A percentile compares a stretch with the other conserved stretches of the same genome.
Evolutionary conservation across 345 rosid genomes (phyloP).

Genomic region (Rhodomyrtus tomentosa): DNA sequence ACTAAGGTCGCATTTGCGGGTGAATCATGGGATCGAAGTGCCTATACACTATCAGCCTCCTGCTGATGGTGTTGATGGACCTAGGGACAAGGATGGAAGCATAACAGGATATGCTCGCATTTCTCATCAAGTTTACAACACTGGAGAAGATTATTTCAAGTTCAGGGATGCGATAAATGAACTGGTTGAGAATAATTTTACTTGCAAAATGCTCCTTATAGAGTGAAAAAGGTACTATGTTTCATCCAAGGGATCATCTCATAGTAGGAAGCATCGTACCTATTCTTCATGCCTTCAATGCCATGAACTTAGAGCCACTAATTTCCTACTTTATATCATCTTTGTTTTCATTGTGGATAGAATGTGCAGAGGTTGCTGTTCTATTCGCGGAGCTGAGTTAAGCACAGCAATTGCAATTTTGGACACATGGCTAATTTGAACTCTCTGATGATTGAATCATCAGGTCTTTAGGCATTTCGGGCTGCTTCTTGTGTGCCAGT

Average conservation of each 20-base stretch:
- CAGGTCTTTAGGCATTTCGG: neutral
- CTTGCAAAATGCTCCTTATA: constrained; percentile 15
- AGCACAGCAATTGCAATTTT: neutral
- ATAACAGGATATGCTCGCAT: constrained; percentile 75
- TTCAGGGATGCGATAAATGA: constrained; percentile 53
- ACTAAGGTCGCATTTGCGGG: constrained; percentile 60
- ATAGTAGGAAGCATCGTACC: neutral
- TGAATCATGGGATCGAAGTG: constrained; percentile 50
- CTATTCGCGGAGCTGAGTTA: neutral
- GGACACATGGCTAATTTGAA: neutral
- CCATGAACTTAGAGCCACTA: neutral
- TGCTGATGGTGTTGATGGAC: neutral
- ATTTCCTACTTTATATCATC: neutral
- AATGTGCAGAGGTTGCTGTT: neutral
- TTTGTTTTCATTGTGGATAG: neutral
- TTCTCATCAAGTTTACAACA: constrained; percentile 84
- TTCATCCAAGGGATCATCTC: neutral
- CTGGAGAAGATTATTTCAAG: constrained; percentile 58
- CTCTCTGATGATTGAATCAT: neutral
- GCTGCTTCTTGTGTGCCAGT: neutral
- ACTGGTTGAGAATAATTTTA: constrained; percentile 43
- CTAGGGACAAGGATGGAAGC: constrained; percentile 28
- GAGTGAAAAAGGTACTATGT: neutral
- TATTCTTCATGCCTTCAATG: neutral
- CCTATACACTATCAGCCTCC: constrained; percentile 55